Evolutionary conservation across 1,139 yeast species (phyloP).

Genomic region (Magnusiomyces suaveolens): DNA sequence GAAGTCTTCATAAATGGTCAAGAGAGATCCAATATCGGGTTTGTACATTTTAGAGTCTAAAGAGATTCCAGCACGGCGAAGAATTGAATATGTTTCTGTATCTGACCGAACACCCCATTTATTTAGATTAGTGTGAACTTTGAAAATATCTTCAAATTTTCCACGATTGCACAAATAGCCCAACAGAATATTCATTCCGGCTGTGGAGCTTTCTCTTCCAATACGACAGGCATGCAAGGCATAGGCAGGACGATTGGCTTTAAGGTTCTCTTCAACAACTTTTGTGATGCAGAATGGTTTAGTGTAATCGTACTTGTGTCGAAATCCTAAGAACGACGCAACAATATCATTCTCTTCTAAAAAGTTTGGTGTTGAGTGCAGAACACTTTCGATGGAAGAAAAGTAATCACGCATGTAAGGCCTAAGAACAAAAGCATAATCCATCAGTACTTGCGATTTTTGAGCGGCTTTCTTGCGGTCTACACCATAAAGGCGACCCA

Average conservation of each 20-base stretch:
- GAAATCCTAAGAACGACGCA: constrained; percentile 10
- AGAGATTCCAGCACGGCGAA: neutral
- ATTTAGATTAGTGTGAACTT: constrained; percentile 10
- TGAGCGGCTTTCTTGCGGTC: constrained; percentile 7
- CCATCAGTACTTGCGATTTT: constrained; percentile 7
- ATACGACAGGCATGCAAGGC: constrained; percentile 14
- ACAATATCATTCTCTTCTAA: constrained; percentile 11
- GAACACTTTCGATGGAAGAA: constrained; percentile 5
- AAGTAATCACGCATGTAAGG: constrained; percentile 12
- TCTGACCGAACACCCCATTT: constrained; percentile 13
- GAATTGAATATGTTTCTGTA: constrained; percentile 10
- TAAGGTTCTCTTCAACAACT: constrained; percentile 8
- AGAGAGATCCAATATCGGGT: constrained; percentile 7
- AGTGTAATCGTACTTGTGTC: constrained; percentile 6
- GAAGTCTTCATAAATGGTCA: constrained; percentile 9
- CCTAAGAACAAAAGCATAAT: constrained; percentile 8
- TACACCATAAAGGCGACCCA: neutral
- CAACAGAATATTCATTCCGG: constrained; percentile 13
- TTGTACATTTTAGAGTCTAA: neutral
- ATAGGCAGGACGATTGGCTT: constrained; percentile 7
- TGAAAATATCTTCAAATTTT: neutral
- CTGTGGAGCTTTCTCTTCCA: constrained; percentile 11
- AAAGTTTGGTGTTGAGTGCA: constrained; percentile 7
- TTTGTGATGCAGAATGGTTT: constrained; percentile 9
- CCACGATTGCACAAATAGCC: constrained; percentile 5